Conservation (phyloP, 257 asterid genomes). For the Lycium barbarum region DNA sequence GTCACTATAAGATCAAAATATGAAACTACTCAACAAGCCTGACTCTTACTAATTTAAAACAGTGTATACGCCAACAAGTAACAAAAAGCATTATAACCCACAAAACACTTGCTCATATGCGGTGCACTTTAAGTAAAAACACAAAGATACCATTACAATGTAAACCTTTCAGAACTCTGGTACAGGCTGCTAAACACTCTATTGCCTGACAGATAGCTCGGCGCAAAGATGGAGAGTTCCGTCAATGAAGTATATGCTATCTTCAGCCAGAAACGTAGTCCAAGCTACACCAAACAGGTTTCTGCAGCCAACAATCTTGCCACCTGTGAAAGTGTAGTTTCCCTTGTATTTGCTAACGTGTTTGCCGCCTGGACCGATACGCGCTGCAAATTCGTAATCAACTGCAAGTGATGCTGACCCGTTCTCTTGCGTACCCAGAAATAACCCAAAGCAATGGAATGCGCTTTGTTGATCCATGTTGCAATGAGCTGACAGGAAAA, state of each 20-base stretch:
- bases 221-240: slow-evolving; percentile 36
- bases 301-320: slow-evolving; percentile 35
- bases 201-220: slow-evolving; percentile 29
- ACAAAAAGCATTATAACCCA: not conserved
- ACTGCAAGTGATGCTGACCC: slow-evolving; percentile 29
- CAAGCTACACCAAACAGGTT: slow-evolving; percentile 34
- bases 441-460: slow-evolving; percentile 35
- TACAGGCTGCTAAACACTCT: not conserved
- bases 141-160: not conserved
- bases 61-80: not conserved
- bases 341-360: slow-evolving; percentile 33
- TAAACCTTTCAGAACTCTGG: not conserved
- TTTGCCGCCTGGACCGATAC: slow-evolving; percentile 24
- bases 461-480: slow-evolving; percentile 37
- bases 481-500: slow-evolving; percentile 35
- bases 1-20: not conserved
- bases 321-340: slow-evolving; percentile 33
- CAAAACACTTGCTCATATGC: not conserved
- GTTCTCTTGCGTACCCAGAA: slow-evolving; percentile 34
- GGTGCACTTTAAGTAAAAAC: not conserved
- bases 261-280: slow-evolving; percentile 29
- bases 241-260: slow-evolving; percentile 31
- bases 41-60: not conserved
- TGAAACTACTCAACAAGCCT: not conserved
- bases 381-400: slow-evolving; percentile 35